Evolutionary conservation across 1,139 yeast genomes (phyloP), one percentile per base, ranked within the genome.

Genomic region (Blastobotrys illinoisensis): DNA sequence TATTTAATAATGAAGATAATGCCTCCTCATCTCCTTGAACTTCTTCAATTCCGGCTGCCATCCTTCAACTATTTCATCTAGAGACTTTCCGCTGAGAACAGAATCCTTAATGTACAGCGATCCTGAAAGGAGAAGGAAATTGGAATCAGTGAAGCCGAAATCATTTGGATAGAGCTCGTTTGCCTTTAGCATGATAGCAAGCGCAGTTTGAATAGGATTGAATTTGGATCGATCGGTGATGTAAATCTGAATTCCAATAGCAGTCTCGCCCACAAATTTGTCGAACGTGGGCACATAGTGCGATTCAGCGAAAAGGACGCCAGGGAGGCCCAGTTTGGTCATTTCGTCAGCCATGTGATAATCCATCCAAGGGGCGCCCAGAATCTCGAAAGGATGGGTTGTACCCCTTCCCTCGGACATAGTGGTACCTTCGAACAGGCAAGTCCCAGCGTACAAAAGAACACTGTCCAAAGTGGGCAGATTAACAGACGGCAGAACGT

Each of bases 331-430:
- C 44, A 47, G 16, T n/a, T 47, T 47, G 54, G 14, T 52, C 48
- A 56, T 44, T 18, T n/a, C 43, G n/a, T 54, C 50, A 5, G 56
- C 49, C 40, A 56, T 28, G 23, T 48, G 45, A 44, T 52, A 56
- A 47, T 56, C 57, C 46, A 56, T 48, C 28, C 46, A 56, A 5
- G 58, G 57, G 2, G 57, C 58, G 5, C 58, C 58, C 9, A 56
- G 28, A 9, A 56, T 56, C 21, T 56, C 58, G 32, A 56, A 56
- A 2, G 58, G 58, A 45, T 56, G 58, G 3, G 58, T 56, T n/a
- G 58, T 56, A 1, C 58, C 58, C 13, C 58, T 46, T 13, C 58
- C 58, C 44, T 56, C 58, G 14, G 58, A 56, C 16, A 54, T 18
- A 9, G 48, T 24, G 14, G 54, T 40, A 9, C 58, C 58, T 24